A percentile compares a stretch with the other conserved stretches of the same genome.
These are phyloP conservation scores for Aspergillus novofumigatus DNA, from an alignment of 2,329 filamentous ascomycete species.

Conservation along the genomic window DNA sequence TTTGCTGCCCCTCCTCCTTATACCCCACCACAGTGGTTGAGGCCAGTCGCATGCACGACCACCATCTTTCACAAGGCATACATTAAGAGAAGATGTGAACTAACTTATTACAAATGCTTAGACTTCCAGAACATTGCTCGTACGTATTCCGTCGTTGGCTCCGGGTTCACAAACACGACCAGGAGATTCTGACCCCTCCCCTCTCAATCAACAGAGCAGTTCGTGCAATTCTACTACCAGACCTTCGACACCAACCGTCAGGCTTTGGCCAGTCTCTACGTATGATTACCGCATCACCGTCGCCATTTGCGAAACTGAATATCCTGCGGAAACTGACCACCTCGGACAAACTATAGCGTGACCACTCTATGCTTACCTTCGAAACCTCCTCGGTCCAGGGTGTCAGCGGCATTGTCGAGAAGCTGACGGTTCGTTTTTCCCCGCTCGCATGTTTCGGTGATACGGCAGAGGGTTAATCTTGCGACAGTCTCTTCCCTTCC, in stretches of 20 bases:
- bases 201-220: conserved; percentile 62
- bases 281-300: conserved; percentile 45
- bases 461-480: conserved; percentile 5
- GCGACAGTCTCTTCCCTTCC: conserved; percentile 68
- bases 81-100: not conserved
- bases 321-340: conserved; percentile 5
- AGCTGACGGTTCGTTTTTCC: conserved; percentile 64
- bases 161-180: not conserved
- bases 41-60: not conserved
- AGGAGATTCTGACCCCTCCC: conserved; percentile 2
- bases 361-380: conserved; percentile 89
- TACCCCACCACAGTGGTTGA: conserved; percentile 12
- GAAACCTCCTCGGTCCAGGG: conserved; percentile 68
- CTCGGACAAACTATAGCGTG: conserved; percentile 53
- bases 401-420: conserved; percentile 64
- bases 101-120: conserved; percentile 17
- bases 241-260: conserved; percentile 73
- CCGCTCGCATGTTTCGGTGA: not conserved
- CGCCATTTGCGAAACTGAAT: not conserved
- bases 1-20: conserved; percentile 20
- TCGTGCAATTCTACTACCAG: conserved; percentile 86
- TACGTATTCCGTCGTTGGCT: conserved; percentile 24
- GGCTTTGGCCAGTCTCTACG: conserved; percentile 69
- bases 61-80: not conserved
- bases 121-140: conserved; percentile 38